Conservation (phyloP, 2,329 filamentous ascomycete genomes). For the Aspergillus udagawae region DNA sequence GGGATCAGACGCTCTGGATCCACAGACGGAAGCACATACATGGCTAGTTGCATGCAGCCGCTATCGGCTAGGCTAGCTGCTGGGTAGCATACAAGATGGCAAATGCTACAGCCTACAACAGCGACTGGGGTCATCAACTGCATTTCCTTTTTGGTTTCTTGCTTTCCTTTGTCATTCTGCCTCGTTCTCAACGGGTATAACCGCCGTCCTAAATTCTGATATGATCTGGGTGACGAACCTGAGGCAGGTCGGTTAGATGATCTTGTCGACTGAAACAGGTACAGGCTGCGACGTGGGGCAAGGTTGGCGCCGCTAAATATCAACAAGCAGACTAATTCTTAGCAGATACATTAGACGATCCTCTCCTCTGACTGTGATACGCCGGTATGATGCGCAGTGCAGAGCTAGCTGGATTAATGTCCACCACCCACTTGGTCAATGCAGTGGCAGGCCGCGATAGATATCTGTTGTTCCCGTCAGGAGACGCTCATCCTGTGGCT, state of each 20-base stretch:
- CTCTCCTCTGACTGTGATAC: neutral
- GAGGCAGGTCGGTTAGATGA: neutral
- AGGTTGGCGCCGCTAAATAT: neutral
- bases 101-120: neutral
- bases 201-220: neutral
- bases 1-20: neutral
- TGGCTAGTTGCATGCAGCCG: neutral
- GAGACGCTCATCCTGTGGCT: neutral
- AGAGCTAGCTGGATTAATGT: neutral
- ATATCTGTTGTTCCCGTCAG: neutral
- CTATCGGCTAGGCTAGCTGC: neutral
- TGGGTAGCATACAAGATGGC: neutral
- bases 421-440: neutral
- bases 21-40: neutral
- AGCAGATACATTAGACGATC: neutral
- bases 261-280: conserved; percentile 2
- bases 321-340: neutral
- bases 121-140: neutral
- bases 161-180: neutral
- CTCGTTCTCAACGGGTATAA: neutral
- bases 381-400: neutral
- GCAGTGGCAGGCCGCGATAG: neutral
- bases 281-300: neutral
- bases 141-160: neutral
- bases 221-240: neutral